A percentile compares a stretch with the other conserved stretches of the same genome.
Evolutionary conservation across 495 filamentous ascomycete genomes (phyloP).

Genomic region (Hypoxylon cercidicola): DNA sequence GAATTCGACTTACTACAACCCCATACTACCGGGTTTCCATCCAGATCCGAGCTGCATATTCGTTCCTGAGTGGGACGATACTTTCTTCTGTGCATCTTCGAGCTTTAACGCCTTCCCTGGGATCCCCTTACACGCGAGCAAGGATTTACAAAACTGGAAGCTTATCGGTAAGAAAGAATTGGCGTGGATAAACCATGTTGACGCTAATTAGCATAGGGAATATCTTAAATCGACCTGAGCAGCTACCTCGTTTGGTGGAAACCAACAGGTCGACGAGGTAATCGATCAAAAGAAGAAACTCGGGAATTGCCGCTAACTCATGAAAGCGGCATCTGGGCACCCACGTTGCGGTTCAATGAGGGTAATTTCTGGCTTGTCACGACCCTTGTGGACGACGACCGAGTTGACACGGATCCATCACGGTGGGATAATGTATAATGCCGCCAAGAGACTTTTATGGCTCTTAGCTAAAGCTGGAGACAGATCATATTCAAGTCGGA

Average conservation of each 20-base stretch:
- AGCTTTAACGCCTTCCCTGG: constrained; percentile 66
- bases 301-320: not conserved
- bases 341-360: constrained; percentile 51
- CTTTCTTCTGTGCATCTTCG: constrained; percentile 64
- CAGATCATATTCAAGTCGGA: constrained; percentile 54
- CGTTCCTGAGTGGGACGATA: constrained; percentile 58
- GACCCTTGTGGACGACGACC: constrained; percentile 55
- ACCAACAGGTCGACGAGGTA: constrained; percentile 57
- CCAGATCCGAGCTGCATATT: constrained; percentile 66
- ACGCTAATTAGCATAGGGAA: constrained; percentile 44
- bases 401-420: constrained; percentile 45
- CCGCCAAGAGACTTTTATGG: no score
- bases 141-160: constrained; percentile 64
- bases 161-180: constrained; percentile 48
- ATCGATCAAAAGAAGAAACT: not conserved
- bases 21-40: constrained; percentile 65
- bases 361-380: constrained; percentile 55
- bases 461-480: not conserved
- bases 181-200: not conserved
- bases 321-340: constrained; percentile 55
- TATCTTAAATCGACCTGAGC: constrained; percentile 52
- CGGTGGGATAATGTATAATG: constrained; percentile 54
- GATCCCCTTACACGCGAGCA: constrained; percentile 63
- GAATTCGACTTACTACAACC: constrained; percentile 58
- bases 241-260: constrained; percentile 54